phyloP scores from a whole-genome alignment of 768 basidiomycete genomes.

The Boletus huronensis region DNA sequence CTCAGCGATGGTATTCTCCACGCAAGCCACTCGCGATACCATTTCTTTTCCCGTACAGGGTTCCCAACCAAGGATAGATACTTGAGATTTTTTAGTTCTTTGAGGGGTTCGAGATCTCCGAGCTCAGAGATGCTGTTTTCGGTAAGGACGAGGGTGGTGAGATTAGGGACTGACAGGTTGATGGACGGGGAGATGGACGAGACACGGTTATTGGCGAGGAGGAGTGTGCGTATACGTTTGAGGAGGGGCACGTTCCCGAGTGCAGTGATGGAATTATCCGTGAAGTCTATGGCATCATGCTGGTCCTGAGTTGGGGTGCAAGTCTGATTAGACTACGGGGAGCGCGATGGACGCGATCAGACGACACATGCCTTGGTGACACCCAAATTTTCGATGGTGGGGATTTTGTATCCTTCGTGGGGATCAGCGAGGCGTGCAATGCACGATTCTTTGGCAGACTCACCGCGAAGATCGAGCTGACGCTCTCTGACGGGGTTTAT shows the following conservation, averaged over 20 bases:
- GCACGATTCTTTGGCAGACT: constrained; percentile 21
- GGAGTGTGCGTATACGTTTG: constrained; percentile 77
- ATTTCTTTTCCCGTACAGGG: constrained; percentile 87
- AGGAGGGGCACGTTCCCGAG: constrained; percentile 86
- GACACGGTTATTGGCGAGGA: constrained; percentile 90
- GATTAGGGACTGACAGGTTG: constrained; percentile 79
- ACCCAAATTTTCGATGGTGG: constrained; percentile 94
- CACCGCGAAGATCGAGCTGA: constrained; percentile 88
- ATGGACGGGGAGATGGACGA: constrained; percentile 78
- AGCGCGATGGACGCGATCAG: constrained; percentile 13
- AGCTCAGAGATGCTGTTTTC: constrained; percentile 79
- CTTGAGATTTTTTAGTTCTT: constrained; percentile 68
- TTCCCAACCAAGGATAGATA: constrained; percentile 78
- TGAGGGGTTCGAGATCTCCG: constrained; percentile 82
- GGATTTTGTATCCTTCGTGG: constrained; percentile 82
- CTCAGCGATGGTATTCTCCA: constrained; percentile 83
- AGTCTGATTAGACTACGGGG: constrained; percentile 15
- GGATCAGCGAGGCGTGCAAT: constrained; percentile 11
- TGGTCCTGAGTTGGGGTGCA: constrained; percentile 58
- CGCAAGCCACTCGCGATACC: constrained; percentile 95
- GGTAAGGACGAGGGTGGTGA: constrained; percentile 77
- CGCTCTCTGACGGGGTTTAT: constrained; percentile 85
- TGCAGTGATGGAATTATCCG: constrained; percentile 81
- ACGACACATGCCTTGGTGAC: constrained; percentile 68
- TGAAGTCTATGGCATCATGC: constrained; percentile 91